phyloP scores from a whole-genome alignment of 2,329 filamentous ascomycete species.

The Colletotrichum caudatum region DNA sequence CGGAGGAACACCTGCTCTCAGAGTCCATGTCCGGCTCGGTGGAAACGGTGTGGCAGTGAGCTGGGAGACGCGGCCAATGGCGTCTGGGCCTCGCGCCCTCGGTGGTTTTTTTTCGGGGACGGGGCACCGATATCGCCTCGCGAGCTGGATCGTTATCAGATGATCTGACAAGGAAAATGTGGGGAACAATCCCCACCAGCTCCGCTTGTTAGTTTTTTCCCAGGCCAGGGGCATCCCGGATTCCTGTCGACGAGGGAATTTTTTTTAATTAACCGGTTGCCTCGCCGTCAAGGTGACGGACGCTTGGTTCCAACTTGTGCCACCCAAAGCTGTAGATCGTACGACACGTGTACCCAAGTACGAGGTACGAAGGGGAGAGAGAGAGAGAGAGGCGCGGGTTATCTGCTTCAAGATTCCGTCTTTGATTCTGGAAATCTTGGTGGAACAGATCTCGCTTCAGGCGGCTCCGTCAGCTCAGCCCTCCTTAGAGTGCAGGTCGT shows the following conservation, averaged over 20 bases:
- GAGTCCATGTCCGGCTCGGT: slow-evolving; percentile 4
- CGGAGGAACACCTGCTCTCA: slow-evolving; percentile 11
- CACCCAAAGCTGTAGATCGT: background rate
- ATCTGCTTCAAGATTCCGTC: too few relatives aligned
- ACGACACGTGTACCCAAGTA: too few relatives aligned
- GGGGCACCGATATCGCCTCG: slow-evolving; percentile 1
- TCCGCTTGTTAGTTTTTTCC: slow-evolving; percentile 8
- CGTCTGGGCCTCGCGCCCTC: background rate
- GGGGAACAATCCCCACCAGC: slow-evolving; percentile 8
- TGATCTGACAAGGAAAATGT: slow-evolving; percentile 37
- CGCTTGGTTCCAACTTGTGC: background rate
- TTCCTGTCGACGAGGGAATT: background rate
- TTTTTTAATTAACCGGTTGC: slow-evolving; percentile 1
- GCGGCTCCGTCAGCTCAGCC: too few relatives aligned
- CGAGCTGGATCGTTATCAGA: slow-evolving; percentile 31
- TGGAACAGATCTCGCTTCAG: too few relatives aligned
- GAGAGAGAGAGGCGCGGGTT: too few relatives aligned
- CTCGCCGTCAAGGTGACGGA: background rate
- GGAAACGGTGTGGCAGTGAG: background rate
- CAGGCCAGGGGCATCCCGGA: slow-evolving; percentile 9
- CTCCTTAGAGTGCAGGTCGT: too few relatives aligned
- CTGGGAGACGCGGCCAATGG: slow-evolving; percentile 3
- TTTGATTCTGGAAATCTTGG: background rate
- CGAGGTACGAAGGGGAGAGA: too few relatives aligned
- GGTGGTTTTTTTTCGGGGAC: background rate